A percentile compares a stretch with the other conserved stretches of the same genome.
Evolutionary conservation across 768 basidiomycete species (phyloP).

Genomic region (Cubamyces sp.): DNA sequence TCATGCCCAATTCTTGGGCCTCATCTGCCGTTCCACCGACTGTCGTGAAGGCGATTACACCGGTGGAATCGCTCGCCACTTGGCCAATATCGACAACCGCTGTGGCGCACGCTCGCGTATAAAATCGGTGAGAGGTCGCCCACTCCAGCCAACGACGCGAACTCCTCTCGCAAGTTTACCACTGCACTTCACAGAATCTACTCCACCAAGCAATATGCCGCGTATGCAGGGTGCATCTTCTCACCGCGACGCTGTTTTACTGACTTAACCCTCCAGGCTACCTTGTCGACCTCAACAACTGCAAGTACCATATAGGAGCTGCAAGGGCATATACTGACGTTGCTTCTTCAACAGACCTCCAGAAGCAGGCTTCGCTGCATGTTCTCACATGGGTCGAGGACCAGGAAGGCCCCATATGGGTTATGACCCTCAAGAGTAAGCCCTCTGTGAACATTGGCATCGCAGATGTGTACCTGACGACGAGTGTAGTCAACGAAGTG

Average conservation of each 20-base stretch:
- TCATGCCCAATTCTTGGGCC: too few species aligned
- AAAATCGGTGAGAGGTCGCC: neutral
- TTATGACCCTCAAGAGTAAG: slow-evolving; percentile 60
- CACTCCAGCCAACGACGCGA: neutral
- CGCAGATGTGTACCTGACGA: slow-evolving; percentile 8
- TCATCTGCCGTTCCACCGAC: too few species aligned
- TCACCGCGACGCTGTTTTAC: neutral
- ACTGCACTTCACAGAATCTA: neutral
- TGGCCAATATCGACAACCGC: too few species aligned
- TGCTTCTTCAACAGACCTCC: slow-evolving; percentile 39
- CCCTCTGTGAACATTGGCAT: neutral
- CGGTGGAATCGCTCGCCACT: too few species aligned
- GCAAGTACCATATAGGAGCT: slow-evolving; percentile 34
- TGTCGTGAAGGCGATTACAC: too few species aligned
- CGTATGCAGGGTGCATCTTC: neutral
- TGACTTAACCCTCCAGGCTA: slow-evolving; percentile 32
- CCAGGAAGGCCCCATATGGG: slow-evolving; percentile 51
- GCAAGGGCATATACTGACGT: neutral
- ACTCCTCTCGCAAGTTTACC: too few species aligned
- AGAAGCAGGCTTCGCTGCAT: slow-evolving; percentile 35
- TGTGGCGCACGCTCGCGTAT: neutral
- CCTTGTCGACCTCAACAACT: slow-evolving; percentile 48
- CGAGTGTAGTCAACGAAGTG: slow-evolving; percentile 47
- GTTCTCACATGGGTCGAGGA: slow-evolving; percentile 48
- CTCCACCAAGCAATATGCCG: neutral